These are phyloP conservation scores for Astrothelium macrocarpum DNA, from an alignment of 495 filamentous ascomycete species.

Conservation along the genomic window DNA sequence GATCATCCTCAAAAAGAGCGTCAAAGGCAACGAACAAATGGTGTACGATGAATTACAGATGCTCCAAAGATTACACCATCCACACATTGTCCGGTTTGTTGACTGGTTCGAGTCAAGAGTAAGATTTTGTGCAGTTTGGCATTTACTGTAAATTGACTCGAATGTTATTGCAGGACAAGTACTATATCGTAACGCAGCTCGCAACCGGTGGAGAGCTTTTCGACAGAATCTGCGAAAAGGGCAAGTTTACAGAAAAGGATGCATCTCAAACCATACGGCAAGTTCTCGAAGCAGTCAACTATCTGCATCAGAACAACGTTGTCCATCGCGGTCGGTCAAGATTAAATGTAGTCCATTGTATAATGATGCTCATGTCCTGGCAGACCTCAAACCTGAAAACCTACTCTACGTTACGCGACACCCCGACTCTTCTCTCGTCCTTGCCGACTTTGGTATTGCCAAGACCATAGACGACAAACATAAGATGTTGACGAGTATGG, in stretches of 20 bases:
- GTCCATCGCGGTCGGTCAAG: constrained; percentile 72
- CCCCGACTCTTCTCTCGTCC: constrained; percentile 69
- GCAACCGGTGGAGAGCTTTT: constrained; percentile 96
- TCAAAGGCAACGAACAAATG: constrained; percentile 96
- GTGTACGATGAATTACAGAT: constrained; percentile 94
- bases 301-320: constrained; percentile 88
- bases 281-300: constrained; percentile 88
- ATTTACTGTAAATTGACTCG: not conserved
- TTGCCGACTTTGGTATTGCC: constrained; percentile 97
- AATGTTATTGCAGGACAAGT: constrained; percentile 68
- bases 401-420: constrained; percentile 81
- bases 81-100: constrained; percentile 93
- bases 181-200: constrained; percentile 97
- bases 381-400: constrained; percentile 98
- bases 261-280: constrained; percentile 93
- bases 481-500: constrained; percentile 95
- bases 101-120: constrained; percentile 99
- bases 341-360: constrained; percentile 13
- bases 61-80: constrained; percentile 81
- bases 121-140: constrained; percentile 25
- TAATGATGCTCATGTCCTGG: constrained; percentile 7
- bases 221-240: constrained; percentile 95
- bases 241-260: constrained; percentile 98
- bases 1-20: constrained; percentile 99
- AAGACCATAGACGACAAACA: constrained; percentile 91